phyloP scores from a whole-genome alignment of 2,329 filamentous ascomycete genomes.

The Ceratocystis alfenasii region DNA sequence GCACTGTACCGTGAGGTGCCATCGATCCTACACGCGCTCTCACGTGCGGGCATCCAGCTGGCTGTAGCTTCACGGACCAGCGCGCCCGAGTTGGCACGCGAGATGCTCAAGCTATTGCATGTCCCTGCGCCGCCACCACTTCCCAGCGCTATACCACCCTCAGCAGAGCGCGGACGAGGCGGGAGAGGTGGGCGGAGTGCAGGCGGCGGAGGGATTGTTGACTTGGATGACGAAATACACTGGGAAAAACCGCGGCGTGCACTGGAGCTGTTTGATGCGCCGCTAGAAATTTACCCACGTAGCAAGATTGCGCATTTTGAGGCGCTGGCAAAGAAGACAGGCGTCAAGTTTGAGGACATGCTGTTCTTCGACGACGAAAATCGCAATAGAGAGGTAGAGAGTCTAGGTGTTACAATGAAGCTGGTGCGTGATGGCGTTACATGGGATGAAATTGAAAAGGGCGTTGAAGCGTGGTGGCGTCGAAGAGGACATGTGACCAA shows the following conservation, averaged over 20 bases:
- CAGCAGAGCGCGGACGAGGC: background rate
- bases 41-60: conserved; percentile 39
- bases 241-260: conserved; percentile 34
- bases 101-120: conserved; percentile 66
- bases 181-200: conserved; percentile 25
- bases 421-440: conserved; percentile 69
- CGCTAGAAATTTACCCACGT: conserved; percentile 57
- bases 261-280: conserved; percentile 48
- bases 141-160: conserved; percentile 21
- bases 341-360: conserved; percentile 68
- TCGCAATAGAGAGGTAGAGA: conserved; percentile 70
- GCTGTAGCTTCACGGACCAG: conserved; percentile 71
- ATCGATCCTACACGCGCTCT: conserved; percentile 50
- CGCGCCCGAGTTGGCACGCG: conserved; percentile 65
- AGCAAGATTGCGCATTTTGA: conserved; percentile 81
- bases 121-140: conserved; percentile 33
- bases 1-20: conserved; percentile 61
- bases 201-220: conserved; percentile 21
- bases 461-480: conserved; percentile 69
- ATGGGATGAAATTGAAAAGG: conserved; percentile 64
- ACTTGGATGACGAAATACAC: conserved; percentile 14
- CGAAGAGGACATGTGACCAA: conserved; percentile 40
- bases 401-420: conserved; percentile 70
- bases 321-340: conserved; percentile 56
- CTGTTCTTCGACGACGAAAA: conserved; percentile 92